A percentile compares a stretch with the other conserved stretches of the same genome.
phyloP scores from a whole-genome alignment of 2,329 filamentous ascomycete genomes.

The Epichloe scottii region DNA sequence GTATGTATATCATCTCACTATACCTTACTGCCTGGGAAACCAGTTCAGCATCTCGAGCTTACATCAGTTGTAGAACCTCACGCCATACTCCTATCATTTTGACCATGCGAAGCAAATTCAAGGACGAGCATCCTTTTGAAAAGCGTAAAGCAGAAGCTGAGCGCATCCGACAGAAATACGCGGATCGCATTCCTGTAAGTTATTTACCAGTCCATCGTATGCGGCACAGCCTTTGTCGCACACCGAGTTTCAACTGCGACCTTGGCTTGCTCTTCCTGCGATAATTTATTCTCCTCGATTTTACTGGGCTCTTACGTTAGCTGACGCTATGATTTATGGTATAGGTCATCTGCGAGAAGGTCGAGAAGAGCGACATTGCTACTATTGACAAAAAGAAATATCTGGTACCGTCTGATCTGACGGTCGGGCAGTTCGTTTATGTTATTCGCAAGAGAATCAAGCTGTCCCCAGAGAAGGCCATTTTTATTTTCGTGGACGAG shows the following conservation, averaged over 20 bases:
- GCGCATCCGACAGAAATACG: slow-evolving; percentile 97
- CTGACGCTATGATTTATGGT: neutral
- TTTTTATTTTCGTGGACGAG: slow-evolving; percentile 99
- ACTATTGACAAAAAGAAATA: slow-evolving; percentile 99
- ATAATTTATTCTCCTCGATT: too few species aligned
- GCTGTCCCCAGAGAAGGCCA: slow-evolving; percentile 98
- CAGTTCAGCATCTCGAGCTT: slow-evolving; percentile 1
- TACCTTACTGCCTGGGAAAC: neutral
- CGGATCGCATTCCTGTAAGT: slow-evolving; percentile 94
- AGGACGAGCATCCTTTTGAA: slow-evolving; percentile 99
- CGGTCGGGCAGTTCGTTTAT: slow-evolving; percentile 98
- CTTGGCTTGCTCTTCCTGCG: neutral
- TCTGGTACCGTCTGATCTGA: slow-evolving; percentile 91
- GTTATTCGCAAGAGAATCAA: slow-evolving; percentile 99
- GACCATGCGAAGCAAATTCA: slow-evolving; percentile 97
- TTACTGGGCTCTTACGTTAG: neutral
- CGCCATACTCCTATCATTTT: slow-evolving; percentile 13
- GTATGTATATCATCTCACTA: neutral
- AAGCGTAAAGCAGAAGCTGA: slow-evolving; percentile 99
- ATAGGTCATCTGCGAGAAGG: slow-evolving; percentile 98
- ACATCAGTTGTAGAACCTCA: neutral
- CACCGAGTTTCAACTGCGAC: neutral
- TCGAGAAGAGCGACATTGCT: slow-evolving; percentile 97
- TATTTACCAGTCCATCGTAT: neutral
- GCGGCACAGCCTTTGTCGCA: neutral